Evolutionary conservation across 805 yeast genomes (phyloP), one percentile per base, ranked within the genome.

Genomic region (Myxozyma nipponensis): DNA sequence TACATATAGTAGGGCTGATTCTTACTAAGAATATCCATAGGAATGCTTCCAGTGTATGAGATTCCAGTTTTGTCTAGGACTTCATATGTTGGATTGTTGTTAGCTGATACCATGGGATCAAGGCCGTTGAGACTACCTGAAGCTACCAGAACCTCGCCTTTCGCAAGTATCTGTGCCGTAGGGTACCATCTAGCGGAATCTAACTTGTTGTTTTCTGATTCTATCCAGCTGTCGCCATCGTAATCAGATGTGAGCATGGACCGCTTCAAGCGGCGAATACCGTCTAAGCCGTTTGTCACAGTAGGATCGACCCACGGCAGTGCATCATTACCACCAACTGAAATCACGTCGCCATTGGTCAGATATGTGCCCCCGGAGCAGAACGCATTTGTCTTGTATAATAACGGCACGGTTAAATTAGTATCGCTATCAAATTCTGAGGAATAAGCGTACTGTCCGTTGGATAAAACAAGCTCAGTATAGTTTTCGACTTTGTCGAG

Each of bases 1-100:
- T 53, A 53, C 57, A 53, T 53, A 38, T 53, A 53, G 30, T 53
- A 53, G 5, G 57, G 57, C 52, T 53, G 57, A 17, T 46, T 43
- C 15, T 42, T 39, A 3, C 19, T 39, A 13, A 53, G 25, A 19
- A 53, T 32, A n/a, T 50, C 55, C 57, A 53, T 53, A 9, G 57
- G 49, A 28, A 50, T 42, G 19, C 45, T 44, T 15, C 39, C 57
- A 2, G 46, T 36, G 10, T 46, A 43, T 3, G 55, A 32, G 7
- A n/a, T 23, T 13, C 57, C 57, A n/a, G 54, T 42, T 35, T 49
- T 50, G 32, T 46, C 51, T 13, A 53, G 49, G 3, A 53, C 9
- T 39, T 53, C 57, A 39, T 42, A 53, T 7, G 57, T 50, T 9
- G 57, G 57, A 35, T 53, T 53, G 22, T 53, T 53, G 26, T 53